phyloP scores from a whole-genome alignment of 2,329 filamentous ascomycete genomes.

The Pleoardoris graminearum region DNA sequence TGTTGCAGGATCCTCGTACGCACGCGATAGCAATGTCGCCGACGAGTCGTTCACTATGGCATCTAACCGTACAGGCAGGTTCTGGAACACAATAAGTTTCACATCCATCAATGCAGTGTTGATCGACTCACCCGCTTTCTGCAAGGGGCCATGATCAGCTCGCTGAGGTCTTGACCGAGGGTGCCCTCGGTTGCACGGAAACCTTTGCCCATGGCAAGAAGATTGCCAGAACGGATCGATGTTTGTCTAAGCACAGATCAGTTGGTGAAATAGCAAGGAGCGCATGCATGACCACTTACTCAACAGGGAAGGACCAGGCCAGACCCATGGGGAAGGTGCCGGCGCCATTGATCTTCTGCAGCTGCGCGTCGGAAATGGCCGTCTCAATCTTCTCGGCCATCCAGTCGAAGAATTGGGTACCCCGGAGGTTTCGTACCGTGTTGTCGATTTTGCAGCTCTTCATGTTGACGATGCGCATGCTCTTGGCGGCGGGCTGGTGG shows the following conservation, averaged over 20 bases:
- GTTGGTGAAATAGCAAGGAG: neutral
- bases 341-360: slow-evolving; percentile 41
- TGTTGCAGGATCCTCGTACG: slow-evolving; percentile 63
- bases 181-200: slow-evolving; percentile 64
- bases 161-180: slow-evolving; percentile 62
- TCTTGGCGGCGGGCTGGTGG: slow-evolving; percentile 47
- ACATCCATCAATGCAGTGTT: slow-evolving; percentile 1
- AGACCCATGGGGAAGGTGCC: slow-evolving; percentile 60
- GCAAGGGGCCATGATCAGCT: slow-evolving; percentile 63
- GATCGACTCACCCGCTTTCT: slow-evolving; percentile 47
- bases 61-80: slow-evolving; percentile 61
- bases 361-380: slow-evolving; percentile 52
- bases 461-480: slow-evolving; percentile 60
- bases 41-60: slow-evolving; percentile 68
- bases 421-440: slow-evolving; percentile 57
- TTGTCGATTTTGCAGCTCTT: slow-evolving; percentile 61
- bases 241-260: slow-evolving; percentile 53
- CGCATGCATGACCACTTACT: slow-evolving; percentile 44
- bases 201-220: slow-evolving; percentile 68
- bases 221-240: slow-evolving; percentile 59
- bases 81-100: slow-evolving; percentile 32
- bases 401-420: slow-evolving; percentile 67
- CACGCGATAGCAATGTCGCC: slow-evolving; percentile 63
- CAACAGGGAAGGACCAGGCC: slow-evolving; percentile 69
- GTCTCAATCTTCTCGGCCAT: slow-evolving; percentile 63